These are phyloP conservation scores for Colletotrichum acutatum DNA, from an alignment of 2,329 filamentous ascomycete genomes.

Conservation along the genomic window DNA sequence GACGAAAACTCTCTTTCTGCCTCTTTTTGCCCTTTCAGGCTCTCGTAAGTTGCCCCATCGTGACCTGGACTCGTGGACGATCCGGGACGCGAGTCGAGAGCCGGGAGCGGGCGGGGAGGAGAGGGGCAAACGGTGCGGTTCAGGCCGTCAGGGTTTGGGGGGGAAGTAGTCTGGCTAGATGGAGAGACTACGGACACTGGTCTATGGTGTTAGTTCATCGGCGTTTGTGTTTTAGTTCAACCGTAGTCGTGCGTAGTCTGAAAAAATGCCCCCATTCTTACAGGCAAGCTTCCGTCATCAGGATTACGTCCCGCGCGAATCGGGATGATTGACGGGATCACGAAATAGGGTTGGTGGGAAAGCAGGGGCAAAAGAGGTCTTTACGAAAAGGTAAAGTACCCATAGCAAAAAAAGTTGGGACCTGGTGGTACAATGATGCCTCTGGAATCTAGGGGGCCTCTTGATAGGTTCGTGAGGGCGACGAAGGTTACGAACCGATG, in stretches of 20 bases:
- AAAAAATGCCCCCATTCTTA: background rate
- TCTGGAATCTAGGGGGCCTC: conserved; percentile 30
- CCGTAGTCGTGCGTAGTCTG: background rate
- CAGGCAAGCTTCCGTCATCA: conserved; percentile 9
- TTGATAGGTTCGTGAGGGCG: background rate
- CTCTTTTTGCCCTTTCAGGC: background rate
- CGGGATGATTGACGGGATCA: background rate
- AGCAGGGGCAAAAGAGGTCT: conserved; percentile 13
- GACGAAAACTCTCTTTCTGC: too few relatives aligned
- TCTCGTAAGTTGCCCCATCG: background rate
- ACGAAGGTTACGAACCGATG: conserved; percentile 2
- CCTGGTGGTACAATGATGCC: too few relatives aligned
- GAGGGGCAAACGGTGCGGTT: background rate
- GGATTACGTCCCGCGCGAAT: background rate
- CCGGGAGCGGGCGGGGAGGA: background rate
- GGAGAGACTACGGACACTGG: background rate
- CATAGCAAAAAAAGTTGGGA: background rate
- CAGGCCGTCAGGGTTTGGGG: background rate
- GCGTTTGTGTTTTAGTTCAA: too few relatives aligned
- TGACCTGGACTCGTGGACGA: background rate
- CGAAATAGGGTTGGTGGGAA: background rate
- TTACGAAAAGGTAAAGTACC: too few relatives aligned
- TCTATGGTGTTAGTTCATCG: background rate
- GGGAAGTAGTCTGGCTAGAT: background rate
- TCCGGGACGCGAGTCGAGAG: background rate